A percentile compares a stretch with the other conserved stretches of the same genome.
These are phyloP conservation scores for Peronospora destructor DNA, from an alignment of 352 stramenopile genomes.

Conservation along the genomic window DNA sequence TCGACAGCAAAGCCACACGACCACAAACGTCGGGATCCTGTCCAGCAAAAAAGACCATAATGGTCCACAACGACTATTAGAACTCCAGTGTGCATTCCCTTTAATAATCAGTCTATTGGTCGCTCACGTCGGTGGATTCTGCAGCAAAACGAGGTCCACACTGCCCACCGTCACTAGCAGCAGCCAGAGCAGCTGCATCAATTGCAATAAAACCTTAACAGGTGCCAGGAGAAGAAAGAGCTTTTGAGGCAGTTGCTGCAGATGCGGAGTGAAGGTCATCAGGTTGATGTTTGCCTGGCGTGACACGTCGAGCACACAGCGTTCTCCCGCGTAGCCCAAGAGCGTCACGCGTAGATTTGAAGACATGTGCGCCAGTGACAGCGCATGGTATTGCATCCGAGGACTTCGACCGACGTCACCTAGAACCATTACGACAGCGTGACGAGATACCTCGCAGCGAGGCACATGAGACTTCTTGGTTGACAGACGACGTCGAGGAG, in stretches of 20 bases:
- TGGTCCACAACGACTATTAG: slow-evolving; percentile 5
- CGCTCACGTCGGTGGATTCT: slow-evolving; percentile 94
- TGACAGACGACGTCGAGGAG: slow-evolving; percentile 10
- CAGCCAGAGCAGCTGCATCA: slow-evolving; percentile 49
- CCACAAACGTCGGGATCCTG: slow-evolving; percentile 92
- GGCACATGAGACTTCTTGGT: slow-evolving; percentile 17
- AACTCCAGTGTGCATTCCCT: neutral
- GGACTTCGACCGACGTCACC: slow-evolving; percentile 94
- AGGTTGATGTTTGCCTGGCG: slow-evolving; percentile 54
- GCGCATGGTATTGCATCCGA: slow-evolving; percentile 98
- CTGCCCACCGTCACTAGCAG: slow-evolving; percentile 36
- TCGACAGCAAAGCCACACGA: slow-evolving; percentile 51
- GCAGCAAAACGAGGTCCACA: slow-evolving; percentile 92
- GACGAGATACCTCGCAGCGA: slow-evolving; percentile 20
- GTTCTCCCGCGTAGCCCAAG: slow-evolving; percentile 91
- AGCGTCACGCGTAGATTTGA: slow-evolving; percentile 75
- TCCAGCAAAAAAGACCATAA: slow-evolving; percentile 7
- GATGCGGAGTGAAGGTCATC: slow-evolving; percentile 68
- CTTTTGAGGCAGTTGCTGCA: slow-evolving; percentile 53
- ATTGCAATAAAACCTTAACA: slow-evolving; percentile 73
- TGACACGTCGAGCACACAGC: slow-evolving; percentile 71
- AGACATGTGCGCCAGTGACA: slow-evolving; percentile 87
- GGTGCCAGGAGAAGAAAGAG: slow-evolving; percentile 26
- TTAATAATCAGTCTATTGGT: slow-evolving; percentile 10
- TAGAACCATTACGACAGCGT: slow-evolving; percentile 90